Base-by-base conservation (phyloP, 2,329 filamentous ascomycete genomes). In the Niveomyces coronatus region DNA sequence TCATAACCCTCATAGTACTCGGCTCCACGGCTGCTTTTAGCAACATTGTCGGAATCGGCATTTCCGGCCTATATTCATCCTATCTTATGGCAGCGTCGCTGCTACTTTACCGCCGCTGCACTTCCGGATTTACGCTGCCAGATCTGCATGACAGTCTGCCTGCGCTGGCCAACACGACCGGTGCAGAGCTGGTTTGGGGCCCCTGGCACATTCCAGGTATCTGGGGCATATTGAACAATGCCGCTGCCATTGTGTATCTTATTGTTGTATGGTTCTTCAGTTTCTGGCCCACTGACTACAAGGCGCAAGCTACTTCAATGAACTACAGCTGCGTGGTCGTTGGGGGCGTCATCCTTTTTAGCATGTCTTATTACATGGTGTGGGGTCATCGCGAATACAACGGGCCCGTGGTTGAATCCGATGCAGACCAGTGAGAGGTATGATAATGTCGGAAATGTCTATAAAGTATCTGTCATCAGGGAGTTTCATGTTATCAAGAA, bases 201-300 rank as follows among this genome's bases (percentile, higher is more conserved):
- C 71, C 71, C 0, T 78, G 71, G 63, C 65, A 63, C 29, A 41
- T 77, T 0, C 67, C 66, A 0, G 70, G 70, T 4, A 48, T 60
- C 0, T 49, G 70, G 2, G 73, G 74, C 0, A 68, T 64, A 5
- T 47, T 65, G 16, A 76, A 76, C 50, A 78, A 77, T 40, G 49
- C 59, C 1, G 69, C 74, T 35, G 65, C 71, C 1, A 71, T 68
- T 46, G 35, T 59, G 3, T 78, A 75, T 47, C 64, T 70, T 49
- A 41, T 68, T 1, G 65, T 76, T 28, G 58, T 76, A 3, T 63
- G 71, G 9, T 76, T 78, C 53, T 77, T 70, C 61, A 66, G 61
- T 16, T 70, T 76, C 32, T 73, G 65, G 66, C 70, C 58, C 1
- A 57, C 60, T 4, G 46, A 41, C 24, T 11, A 15, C 8, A 20